phyloP scores from a whole-genome alignment of 495 filamentous ascomycete genomes.

The Penicillium ucsense region DNA sequence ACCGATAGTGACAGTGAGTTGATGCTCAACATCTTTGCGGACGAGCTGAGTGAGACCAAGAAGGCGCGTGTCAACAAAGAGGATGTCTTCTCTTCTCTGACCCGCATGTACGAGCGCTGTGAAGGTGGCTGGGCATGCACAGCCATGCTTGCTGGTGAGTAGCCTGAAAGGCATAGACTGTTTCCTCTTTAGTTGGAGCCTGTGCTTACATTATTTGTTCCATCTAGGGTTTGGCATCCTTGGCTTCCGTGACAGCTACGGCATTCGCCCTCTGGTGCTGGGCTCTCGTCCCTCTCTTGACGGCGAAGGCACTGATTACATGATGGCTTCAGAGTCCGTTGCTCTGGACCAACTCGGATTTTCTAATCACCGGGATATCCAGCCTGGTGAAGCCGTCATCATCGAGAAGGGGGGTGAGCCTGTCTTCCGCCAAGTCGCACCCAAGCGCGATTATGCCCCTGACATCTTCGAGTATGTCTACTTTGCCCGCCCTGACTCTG shows the following conservation, averaged over 20 bases:
- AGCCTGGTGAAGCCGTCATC: slow-evolving; percentile 89
- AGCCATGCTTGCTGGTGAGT: slow-evolving; percentile 78
- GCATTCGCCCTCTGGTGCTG: slow-evolving; percentile 82
- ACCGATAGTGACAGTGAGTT: slow-evolving; percentile 92
- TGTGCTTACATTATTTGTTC: slow-evolving; percentile 7
- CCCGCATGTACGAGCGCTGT: slow-evolving; percentile 65
- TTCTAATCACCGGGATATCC: slow-evolving; percentile 68
- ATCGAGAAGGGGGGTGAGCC: slow-evolving; percentile 76
- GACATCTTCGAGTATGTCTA: slow-evolving; percentile 89
- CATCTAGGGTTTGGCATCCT: slow-evolving; percentile 67
- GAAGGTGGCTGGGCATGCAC: slow-evolving; percentile 82
- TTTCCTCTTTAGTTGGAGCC: background rate
- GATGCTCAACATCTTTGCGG: slow-evolving; percentile 92
- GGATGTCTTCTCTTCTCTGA: slow-evolving; percentile 74
- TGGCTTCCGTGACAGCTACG: slow-evolving; percentile 81
- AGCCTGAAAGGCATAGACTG: background rate
- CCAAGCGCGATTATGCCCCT: slow-evolving; percentile 65
- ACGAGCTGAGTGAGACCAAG: slow-evolving; percentile 88
- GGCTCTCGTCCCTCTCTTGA: slow-evolving; percentile 63
- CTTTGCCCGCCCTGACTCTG: slow-evolving; percentile 72
- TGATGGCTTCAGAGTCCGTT: slow-evolving; percentile 96
- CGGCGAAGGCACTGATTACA: slow-evolving; percentile 73
- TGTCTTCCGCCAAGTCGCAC: slow-evolving; percentile 63
- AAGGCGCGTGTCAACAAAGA: slow-evolving; percentile 90
- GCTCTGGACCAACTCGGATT: slow-evolving; percentile 85